Evolutionary conservation across 129 eudicot species (phyloP), one percentile per base, ranked within the genome.

Genomic region (Mikania micrantha): DNA sequence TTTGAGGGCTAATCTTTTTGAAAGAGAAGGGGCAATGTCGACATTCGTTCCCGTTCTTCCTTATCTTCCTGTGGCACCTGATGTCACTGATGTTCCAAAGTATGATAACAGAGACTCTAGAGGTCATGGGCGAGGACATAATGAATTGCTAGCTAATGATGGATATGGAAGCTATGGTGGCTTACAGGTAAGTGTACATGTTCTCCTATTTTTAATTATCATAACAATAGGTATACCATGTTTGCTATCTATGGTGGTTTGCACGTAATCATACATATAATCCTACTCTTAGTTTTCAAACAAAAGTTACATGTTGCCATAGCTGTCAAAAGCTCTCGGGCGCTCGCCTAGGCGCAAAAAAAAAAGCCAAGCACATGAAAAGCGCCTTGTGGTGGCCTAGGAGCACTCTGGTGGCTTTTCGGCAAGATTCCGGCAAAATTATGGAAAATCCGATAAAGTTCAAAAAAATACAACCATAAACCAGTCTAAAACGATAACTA

Each of bases 41-140:
- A 77, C 97, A 19, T 78, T 88, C 69, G 82, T 93, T 79, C 97
- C 96, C 4, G 96, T 87, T 59, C 87, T 94, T 80, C 99, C 99
- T 0, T 94, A 89, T 67, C 77, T 89, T 36, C 98, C 95, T 2
- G 71, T 84, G 80, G 66, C 99, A 52, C 45, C 87, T 13, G 95
- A 86, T 60, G 82, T 67, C 64, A 22, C 80, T 19, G 97, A 89
- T 60, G 63, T 75, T 73, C 49, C 82, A 56, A 84, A 77, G 65
- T 89, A 94, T 71, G 99, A 93, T 17, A 76, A 70, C 70, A 82
- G 96, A 68, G 96, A 89, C 58, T 63, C 84, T 44, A 89, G 66
- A 83, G 74, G 84, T 67, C 88, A 88, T 86, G 95, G 87, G 3
- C 84, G 92, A 76, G 98, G 89, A 50, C 91, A 76, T 78, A 71